Conservation (phyloP, 306 rosid genomes). For the Glycine tomentella region DNA sequence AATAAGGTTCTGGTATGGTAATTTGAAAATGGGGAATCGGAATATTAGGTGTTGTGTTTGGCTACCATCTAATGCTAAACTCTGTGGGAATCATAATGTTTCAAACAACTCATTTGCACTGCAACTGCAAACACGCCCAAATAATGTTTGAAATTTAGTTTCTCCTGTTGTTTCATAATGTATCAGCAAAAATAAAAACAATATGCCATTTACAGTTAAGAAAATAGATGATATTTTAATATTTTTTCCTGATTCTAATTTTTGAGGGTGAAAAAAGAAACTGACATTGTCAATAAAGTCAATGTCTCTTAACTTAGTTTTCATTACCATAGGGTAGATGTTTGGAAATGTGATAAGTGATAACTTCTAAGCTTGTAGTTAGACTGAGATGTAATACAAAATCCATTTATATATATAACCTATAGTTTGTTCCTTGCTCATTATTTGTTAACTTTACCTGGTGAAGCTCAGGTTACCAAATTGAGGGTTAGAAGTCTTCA, state of each 20-base stretch:
- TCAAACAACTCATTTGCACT: conserved; percentile 16
- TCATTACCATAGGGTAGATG: neutral
- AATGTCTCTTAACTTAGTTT: neutral
- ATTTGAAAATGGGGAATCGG: too few relatives aligned
- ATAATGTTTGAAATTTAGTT: conserved; percentile 9
- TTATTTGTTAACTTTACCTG: neutral
- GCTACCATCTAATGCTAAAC: too few relatives aligned
- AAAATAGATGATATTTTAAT: conserved; percentile 6
- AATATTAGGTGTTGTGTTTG: too few relatives aligned
- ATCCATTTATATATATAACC: neutral
- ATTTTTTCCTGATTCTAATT: neutral
- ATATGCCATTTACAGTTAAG: neutral
- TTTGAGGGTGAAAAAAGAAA: neutral
- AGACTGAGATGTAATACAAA: conserved; percentile 1
- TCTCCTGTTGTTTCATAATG: conserved; percentile 25
- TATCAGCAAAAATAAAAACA: neutral
- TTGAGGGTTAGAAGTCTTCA: neutral
- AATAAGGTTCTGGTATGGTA: too few relatives aligned
- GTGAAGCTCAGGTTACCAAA: conserved; percentile 14
- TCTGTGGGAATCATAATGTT: too few relatives aligned
- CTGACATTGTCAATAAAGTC: neutral
- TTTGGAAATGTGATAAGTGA: neutral
- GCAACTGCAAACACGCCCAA: neutral
- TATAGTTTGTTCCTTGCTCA: conserved; percentile 12
- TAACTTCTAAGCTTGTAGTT: conserved; percentile 6